Evolutionary conservation across 352 stramenopile genomes (phyloP).

Genomic region (Aphanomyces astaci): DNA sequence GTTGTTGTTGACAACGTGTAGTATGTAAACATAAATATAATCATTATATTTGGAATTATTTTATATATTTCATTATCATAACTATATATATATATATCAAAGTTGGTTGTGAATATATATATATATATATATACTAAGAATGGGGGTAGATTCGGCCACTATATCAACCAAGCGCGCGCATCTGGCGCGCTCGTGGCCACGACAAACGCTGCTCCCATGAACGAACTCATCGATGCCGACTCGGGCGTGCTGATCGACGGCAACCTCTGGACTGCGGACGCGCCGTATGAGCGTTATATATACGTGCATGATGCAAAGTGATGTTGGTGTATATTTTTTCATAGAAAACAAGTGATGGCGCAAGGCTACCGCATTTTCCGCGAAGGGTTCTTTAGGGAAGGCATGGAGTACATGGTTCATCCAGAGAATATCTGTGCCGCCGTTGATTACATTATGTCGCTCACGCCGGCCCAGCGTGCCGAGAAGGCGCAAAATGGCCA

Average conservation of each 20-base stretch:
- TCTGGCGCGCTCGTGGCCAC: conserved; percentile 40
- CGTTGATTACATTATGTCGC: not conserved
- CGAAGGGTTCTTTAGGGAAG: not conserved
- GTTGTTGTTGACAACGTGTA: too few species aligned
- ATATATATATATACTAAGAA: too few species aligned
- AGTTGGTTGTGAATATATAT: too few species aligned
- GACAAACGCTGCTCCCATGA: conserved; percentile 48
- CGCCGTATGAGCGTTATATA: not conserved
- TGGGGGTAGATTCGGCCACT: conserved; percentile 37
- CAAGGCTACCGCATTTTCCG: conserved; percentile 2
- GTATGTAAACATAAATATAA: too few species aligned
- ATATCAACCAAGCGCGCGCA: conserved; percentile 52
- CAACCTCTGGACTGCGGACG: not conserved
- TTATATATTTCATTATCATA: conserved; percentile 24
- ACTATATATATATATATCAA: too few species aligned
- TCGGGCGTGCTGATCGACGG: conserved; percentile 37
- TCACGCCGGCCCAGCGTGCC: not conserved
- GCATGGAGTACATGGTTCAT: not conserved
- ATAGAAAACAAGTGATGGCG: conserved; percentile 3
- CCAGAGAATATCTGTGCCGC: not conserved
- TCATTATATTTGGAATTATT: too few species aligned
- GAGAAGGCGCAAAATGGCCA: not conserved
- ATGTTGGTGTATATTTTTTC: too few species aligned
- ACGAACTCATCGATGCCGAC: conserved; percentile 41
- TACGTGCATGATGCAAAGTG: not conserved